Base-by-base conservation (phyloP, 129 eudicot genomes). In the Lactuca sativa region DNA sequence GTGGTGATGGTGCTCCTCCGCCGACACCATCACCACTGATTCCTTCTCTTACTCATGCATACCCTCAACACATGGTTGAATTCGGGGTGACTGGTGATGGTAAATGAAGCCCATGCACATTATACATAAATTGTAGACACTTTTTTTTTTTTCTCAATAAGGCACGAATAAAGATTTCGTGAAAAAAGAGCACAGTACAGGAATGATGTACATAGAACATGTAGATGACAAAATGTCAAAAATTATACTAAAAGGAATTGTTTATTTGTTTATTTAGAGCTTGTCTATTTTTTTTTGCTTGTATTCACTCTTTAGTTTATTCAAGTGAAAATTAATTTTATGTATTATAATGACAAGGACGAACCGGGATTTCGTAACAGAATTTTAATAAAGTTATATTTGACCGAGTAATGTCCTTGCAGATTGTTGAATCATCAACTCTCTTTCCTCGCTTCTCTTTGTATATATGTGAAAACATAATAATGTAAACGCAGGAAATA, bases 61-160 rank as follows among this genome's bases (percentile, higher is more conserved):
- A 70, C 44, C 74, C 74, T 70, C 66, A 58, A 70, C 66, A 70
- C 9, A 56, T 36, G 53, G 63, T 40, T 41, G 31, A 56, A 13
- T 56, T 38, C 15, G 43, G 41, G 58, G 74, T 15, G 34, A 34
- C 34, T 67, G 7, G 16, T 53, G 72, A 67, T 53, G 59, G 21
- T 51, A 51, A 51, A 47, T 65, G 58, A 65, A 64, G 52, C 6
- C 15, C 51, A 44, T 44, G 51, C 4, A 3, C 51, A 44, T 44
- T 44, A 44, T 44, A 44, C 51, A 10, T 44, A 44, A 3, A 47
- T 47, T 47, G 12, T 47, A 11, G 12, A 11, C 52, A 47, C 5
- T 47, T 47, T 47, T 47, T 43, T 47, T 47, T 25, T 25, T 25
- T 47, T 47, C 15, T 4, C 3, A 47, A 47, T 47, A 47, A 47